Percentiles rank a stretch among this genome's conserved stretches.
phyloP scores from a whole-genome alignment of 106 monocot genomes.

The Cymbidium sinense region DNA sequence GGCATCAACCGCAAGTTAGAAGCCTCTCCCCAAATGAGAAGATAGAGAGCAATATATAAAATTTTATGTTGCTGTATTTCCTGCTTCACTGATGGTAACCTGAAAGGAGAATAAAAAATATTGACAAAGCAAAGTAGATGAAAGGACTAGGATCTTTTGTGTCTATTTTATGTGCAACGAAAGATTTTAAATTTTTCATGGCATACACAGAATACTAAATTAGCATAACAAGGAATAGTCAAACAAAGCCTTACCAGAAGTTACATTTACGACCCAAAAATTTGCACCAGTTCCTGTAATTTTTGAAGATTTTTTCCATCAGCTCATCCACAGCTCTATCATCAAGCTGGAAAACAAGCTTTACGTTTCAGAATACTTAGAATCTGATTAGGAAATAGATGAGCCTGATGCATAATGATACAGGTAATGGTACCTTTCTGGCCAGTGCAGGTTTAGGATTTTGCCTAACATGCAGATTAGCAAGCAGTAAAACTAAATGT shows the following conservation, averaged over 20 bases:
- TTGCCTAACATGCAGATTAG: constrained; percentile 61
- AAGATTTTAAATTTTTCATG: neutral
- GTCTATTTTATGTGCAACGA: neutral
- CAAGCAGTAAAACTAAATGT: constrained; percentile 71
- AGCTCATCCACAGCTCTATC: constrained; percentile 69
- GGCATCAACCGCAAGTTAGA: constrained; percentile 81
- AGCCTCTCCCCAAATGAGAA: constrained; percentile 90
- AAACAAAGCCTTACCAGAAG: constrained; percentile 39
- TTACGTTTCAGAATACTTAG: neutral
- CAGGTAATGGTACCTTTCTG: constrained; percentile 31
- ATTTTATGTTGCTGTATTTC: constrained; percentile 71
- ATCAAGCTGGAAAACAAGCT: constrained; percentile 45
- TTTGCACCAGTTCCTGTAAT: constrained; percentile 71
- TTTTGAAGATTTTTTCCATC: constrained; percentile 52
- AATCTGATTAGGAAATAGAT: neutral
- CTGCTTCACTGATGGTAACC: constrained; percentile 75
- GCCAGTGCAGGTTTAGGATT: constrained; percentile 47
- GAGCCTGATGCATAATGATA: neutral
- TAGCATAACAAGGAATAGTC: neutral
- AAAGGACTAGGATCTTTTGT: no score
- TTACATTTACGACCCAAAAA: constrained; percentile 62
- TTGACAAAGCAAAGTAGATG: no score
- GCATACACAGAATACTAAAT: neutral
- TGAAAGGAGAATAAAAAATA: constrained; percentile 6
- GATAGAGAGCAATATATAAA: constrained; percentile 72